Evolutionary conservation across 2,329 filamentous ascomycete species (phyloP).

Genomic region (Aspergillus uvarum): DNA sequence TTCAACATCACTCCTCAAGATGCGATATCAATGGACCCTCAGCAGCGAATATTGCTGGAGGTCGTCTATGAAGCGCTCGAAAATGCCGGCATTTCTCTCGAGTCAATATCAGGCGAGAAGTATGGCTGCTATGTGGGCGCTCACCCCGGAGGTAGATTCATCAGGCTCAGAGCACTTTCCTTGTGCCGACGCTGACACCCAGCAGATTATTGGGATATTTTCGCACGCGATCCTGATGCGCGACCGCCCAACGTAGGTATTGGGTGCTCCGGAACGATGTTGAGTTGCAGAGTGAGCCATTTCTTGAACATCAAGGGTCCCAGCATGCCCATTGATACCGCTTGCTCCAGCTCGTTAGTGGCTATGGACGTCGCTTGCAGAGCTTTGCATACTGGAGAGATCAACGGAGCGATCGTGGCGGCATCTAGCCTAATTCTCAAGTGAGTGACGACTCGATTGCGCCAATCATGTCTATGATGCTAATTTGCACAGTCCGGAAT

Average conservation of each 20-base stretch:
- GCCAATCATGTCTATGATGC: neutral
- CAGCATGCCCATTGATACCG: slow-evolving; percentile 41
- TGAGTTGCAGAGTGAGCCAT: slow-evolving; percentile 35
- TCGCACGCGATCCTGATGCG: slow-evolving; percentile 16
- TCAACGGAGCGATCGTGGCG: slow-evolving; percentile 32
- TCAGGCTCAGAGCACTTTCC: neutral
- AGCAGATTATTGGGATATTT: slow-evolving; percentile 24
- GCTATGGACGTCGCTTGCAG: slow-evolving; percentile 30
- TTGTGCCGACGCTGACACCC: neutral
- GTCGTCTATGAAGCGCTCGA: slow-evolving; percentile 12
- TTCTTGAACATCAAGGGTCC: slow-evolving; percentile 41
- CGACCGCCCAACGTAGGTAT: slow-evolving; percentile 20
- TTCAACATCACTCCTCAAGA: slow-evolving; percentile 15
- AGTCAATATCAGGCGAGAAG: slow-evolving; percentile 5
- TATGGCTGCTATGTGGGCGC: slow-evolving; percentile 11
- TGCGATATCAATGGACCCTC: slow-evolving; percentile 15
- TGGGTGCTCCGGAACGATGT: slow-evolving; percentile 26
- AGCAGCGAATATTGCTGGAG: slow-evolving; percentile 12
- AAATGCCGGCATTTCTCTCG: slow-evolving; percentile 26
- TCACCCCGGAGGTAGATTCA: slow-evolving; percentile 4
- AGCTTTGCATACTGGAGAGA: slow-evolving; percentile 18
- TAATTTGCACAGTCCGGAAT: slow-evolving; percentile 24
- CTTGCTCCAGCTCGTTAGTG: slow-evolving; percentile 40
- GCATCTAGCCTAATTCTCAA: slow-evolving; percentile 33
- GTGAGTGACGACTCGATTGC: slow-evolving; percentile 16